Evolutionary conservation across 2,329 filamentous ascomycete species (phyloP).

Genomic region (Penicillium expansum): DNA sequence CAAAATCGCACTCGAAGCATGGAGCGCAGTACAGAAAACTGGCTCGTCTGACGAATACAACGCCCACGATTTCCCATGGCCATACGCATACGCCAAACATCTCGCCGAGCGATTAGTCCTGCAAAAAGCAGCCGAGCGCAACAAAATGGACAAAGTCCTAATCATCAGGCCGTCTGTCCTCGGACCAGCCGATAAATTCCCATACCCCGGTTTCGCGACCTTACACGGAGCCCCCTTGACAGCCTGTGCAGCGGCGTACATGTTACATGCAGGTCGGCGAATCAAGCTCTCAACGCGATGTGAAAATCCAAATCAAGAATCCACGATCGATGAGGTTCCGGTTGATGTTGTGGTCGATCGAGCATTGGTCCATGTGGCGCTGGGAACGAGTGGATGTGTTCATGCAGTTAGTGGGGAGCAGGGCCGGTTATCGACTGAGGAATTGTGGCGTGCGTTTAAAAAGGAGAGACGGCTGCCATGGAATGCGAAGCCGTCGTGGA

Average conservation of each 20-base stretch:
- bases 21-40: constrained; percentile 16
- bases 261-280: constrained; percentile 19
- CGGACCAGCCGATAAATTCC: constrained; percentile 23
- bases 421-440: constrained; percentile 16
- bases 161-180: constrained; percentile 25
- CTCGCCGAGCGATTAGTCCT: constrained; percentile 15
- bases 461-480: constrained; percentile 21
- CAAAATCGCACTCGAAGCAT: constrained; percentile 12
- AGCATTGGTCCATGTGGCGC: constrained; percentile 17
- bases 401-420: constrained; percentile 24
- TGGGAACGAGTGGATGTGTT: constrained; percentile 18
- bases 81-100: constrained; percentile 5
- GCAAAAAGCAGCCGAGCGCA: constrained; percentile 14
- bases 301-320: constrained; percentile 18
- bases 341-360: constrained; percentile 28
- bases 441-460: constrained; percentile 24
- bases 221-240: constrained; percentile 19
- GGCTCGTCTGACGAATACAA: constrained; percentile 31
- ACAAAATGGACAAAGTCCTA: constrained; percentile 20
- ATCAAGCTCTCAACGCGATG: constrained; percentile 17
- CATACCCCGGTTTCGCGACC: constrained; percentile 21
- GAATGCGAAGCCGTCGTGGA: constrained; percentile 18
- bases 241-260: constrained; percentile 18
- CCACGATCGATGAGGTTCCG: constrained; percentile 25
- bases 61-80: constrained; percentile 18